These are phyloP conservation scores for Fonsecaea nubica DNA, from an alignment of 2,329 filamentous ascomycete genomes.

Conservation along the genomic window DNA sequence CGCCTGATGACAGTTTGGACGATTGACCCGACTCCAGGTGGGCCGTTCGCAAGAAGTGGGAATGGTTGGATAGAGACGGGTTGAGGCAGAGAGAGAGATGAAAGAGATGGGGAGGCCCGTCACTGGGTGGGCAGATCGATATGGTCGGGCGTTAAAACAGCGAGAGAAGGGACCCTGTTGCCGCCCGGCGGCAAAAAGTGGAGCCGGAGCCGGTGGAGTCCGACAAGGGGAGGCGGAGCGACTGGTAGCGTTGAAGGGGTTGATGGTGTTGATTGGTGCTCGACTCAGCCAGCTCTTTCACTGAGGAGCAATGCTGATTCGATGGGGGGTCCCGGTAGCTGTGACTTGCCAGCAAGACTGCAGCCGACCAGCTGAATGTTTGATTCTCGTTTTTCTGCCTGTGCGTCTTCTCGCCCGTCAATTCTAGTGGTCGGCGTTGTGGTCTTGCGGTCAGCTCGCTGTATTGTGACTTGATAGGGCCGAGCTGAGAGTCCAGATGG, in stretches of 20 bases:
- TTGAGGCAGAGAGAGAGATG: conserved; percentile 14
- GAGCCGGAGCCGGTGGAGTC: conserved; percentile 17
- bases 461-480: conserved; percentile 22
- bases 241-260: conserved; percentile 8
- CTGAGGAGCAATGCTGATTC: conserved; percentile 24
- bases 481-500: conserved; percentile 10
- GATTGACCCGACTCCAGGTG: conserved; percentile 19
- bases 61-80: conserved; percentile 25
- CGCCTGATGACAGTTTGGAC: conserved; percentile 21
- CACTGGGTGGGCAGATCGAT: conserved; percentile 13
- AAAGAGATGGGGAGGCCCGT: conserved; percentile 22
- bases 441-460: conserved; percentile 28
- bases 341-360: conserved; percentile 28
- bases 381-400: conserved; percentile 11
- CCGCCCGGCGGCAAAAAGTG: conserved; percentile 34
- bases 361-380: conserved; percentile 25
- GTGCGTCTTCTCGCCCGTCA: conserved; percentile 6
- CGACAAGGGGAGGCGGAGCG: conserved; percentile 5
- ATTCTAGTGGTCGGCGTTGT: conserved; percentile 23
- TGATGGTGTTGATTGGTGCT: conserved; percentile 9
- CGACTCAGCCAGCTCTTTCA: conserved; percentile 6
- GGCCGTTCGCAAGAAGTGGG: conserved; percentile 12
- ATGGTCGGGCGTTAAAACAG: conserved; percentile 33
- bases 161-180: conserved; percentile 26
- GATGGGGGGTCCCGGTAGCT: conserved; percentile 22